Base-by-base conservation (phyloP, 2,329 filamentous ascomycete genomes). In the Graphilbum ipis-grandicollis region DNA sequence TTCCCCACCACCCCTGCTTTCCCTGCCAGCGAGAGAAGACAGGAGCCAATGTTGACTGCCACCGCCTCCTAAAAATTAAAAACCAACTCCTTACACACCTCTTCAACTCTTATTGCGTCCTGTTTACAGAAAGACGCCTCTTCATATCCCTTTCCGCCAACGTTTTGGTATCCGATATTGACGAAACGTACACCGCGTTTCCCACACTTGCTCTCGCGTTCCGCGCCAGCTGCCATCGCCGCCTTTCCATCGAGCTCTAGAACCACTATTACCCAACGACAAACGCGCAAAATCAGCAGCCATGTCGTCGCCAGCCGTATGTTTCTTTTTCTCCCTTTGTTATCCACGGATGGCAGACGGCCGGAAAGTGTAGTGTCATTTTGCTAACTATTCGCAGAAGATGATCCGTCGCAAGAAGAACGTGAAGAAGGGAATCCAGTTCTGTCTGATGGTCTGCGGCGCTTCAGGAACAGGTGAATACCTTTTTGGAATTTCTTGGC, bases 331-430 rank as follows among this genome's bases (percentile, higher is more conserved):
- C 30, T 34, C 19, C 19, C 25, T 19, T 30, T 3, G 21, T 33
- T 25, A 19, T 34, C 14, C 18, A 3, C 29, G 29, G n/a, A 17
- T 21, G n/a, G n/a, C n/a, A n/a, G n/a, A n/a, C n/a, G n/a, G n/a
- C n/a, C n/a, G n/a, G n/a, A n/a, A n/a, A n/a, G n/a, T n/a, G n/a
- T n/a, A n/a, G n/a, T n/a, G n/a, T n/a, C n/a, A 14, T 13, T 17
- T 23, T 38, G 18, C 17, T 39, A 31, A 31, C 29, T 7, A 17
- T 17, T 12, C 34, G 23, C 60, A 84, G 76, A 83, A 92, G 63
- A 90, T 93, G 81, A 86, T 94, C 59, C 86, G 90, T 66, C 80
- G 84, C 65, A 98, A 98, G 88, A 98, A 98, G 82, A 96, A 98
- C 74, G 88, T 98, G 67, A 94, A 94, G 81, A 94, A 94, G 75